Base-by-base conservation (phyloP, 805 yeast species). In the Cyberlindnera suaveolens region DNA sequence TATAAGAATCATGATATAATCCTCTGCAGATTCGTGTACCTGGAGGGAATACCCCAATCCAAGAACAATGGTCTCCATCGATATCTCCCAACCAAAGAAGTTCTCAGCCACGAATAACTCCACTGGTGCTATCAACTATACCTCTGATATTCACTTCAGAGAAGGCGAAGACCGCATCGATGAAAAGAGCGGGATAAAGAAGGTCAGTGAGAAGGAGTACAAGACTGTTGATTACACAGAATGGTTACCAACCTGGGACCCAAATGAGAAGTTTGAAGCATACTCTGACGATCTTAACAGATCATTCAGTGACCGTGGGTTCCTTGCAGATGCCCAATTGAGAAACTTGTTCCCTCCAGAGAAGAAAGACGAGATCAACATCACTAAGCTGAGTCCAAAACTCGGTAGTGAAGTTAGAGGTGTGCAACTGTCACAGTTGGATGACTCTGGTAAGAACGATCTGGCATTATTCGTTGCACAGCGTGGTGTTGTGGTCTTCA, bases 191-290 rank as follows among this genome's bases (percentile, higher is more conserved):
- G 35, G 35, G 11, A 33, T 33, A 17, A 17, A 16, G 27, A 23
- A 23, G 27, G 27, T 23, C 27, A 23, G 27, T 9, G 67, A 68
- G 49, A 57, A 61, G 33, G 66, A 62, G 35, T 65, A 66, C 47
- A 63, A 70, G 31, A 43, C 40, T 11, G 52, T 65, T 6, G 37
- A 53, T 35, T 72, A 65, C 58, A 81, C 82, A 4, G 80, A 75
- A 13, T 81, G 75, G 64, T 67, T 80, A 36, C 88, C 88, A 18
- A 73, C 83, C 2, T 81, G 84, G 84, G 77, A 80, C 54, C 80
- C 80, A 18, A 65, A 57, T 14, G 74, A 77, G 52, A 75, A 75
- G 53, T 70, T 61, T 53, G 72, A 67, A 17, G 75, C 82, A 17
- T 66, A 73, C 50, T 34, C 56, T 10, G 70, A 72, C 50, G 74